Percentiles rank a stretch among this genome's conserved stretches.
Evolutionary conservation across 2,329 filamentous ascomycete genomes (phyloP).

Genomic region (Aspergillus quadricinctus): DNA sequence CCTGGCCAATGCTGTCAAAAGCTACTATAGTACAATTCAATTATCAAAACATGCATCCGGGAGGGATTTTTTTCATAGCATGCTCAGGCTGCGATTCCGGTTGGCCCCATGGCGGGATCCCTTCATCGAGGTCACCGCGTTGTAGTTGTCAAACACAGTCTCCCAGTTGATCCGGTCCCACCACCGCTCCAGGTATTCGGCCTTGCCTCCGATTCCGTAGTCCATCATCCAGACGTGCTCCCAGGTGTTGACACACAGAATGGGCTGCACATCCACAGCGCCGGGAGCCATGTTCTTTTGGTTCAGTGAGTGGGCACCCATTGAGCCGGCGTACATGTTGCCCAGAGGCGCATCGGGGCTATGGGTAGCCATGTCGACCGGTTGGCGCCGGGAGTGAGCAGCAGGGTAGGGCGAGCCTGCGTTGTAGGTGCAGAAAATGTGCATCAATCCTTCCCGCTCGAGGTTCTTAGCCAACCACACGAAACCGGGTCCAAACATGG

Average conservation of each 20-base stretch:
- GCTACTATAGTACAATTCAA: slow-evolving; percentile 23
- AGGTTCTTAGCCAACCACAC: slow-evolving; percentile 79
- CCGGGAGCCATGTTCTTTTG: slow-evolving; percentile 37
- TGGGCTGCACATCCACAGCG: slow-evolving; percentile 59
- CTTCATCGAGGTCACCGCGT: slow-evolving; percentile 26
- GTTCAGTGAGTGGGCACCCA: slow-evolving; percentile 31
- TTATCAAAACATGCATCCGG: slow-evolving; percentile 15
- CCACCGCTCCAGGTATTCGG: slow-evolving; percentile 71
- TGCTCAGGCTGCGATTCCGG: slow-evolving; percentile 23
- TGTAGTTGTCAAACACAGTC: slow-evolving; percentile 54
- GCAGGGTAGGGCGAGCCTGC: slow-evolving; percentile 83
- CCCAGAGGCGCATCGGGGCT: slow-evolving; percentile 29
- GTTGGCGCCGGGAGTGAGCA: slow-evolving; percentile 72
- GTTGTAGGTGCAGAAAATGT: slow-evolving; percentile 82
- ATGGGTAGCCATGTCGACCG: slow-evolving; percentile 45
- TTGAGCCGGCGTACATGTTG: slow-evolving; percentile 34
- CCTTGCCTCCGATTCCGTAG: slow-evolving; percentile 73
- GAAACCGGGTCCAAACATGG: slow-evolving; percentile 96
- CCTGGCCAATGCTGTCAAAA: slow-evolving; percentile 5
- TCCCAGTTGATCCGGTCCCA: slow-evolving; percentile 88
- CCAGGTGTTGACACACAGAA: slow-evolving; percentile 94
- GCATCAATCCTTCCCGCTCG: slow-evolving; percentile 46
- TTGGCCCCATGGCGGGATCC: slow-evolving; percentile 14
- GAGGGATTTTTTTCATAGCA: slow-evolving; percentile 17
- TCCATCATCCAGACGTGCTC: slow-evolving; percentile 88